A percentile compares a stretch with the other conserved stretches of the same genome.
phyloP scores from a whole-genome alignment of 1,139 yeast genomes.

The Protomyces pachydermus region DNA sequence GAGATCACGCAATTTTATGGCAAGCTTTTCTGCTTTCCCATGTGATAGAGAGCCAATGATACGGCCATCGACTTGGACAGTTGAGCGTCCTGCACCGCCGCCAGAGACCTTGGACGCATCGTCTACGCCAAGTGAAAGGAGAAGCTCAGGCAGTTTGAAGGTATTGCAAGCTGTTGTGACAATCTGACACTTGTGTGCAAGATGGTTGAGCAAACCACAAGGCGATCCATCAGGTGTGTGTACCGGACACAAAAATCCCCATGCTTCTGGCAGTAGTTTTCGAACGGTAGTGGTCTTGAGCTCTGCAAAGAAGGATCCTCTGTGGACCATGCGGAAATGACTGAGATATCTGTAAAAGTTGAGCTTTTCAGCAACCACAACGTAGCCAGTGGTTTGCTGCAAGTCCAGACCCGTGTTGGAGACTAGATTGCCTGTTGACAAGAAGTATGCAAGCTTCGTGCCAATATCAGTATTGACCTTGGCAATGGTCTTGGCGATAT shows the following conservation, averaged over 20 bases:
- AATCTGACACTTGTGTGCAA: constrained; percentile 88
- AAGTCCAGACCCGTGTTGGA: constrained; percentile 95
- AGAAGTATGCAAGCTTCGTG: constrained; percentile 83
- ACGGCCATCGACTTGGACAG: constrained; percentile 90
- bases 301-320: constrained; percentile 99
- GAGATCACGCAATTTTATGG: constrained; percentile 89
- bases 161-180: constrained; percentile 70
- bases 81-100: constrained; percentile 71
- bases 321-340: constrained; percentile 98
- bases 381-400: constrained; percentile 96
- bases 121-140: constrained; percentile 70
- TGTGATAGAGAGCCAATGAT: constrained; percentile 94
- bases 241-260: constrained; percentile 97
- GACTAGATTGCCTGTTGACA: constrained; percentile 94
- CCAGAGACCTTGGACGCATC: constrained; percentile 44
- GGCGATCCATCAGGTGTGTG: constrained; percentile 99
- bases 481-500: constrained; percentile 70
- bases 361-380: constrained; percentile 97
- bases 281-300: constrained; percentile 96
- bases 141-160: constrained; percentile 57
- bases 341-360: constrained; percentile 94
- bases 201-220: constrained; percentile 94
- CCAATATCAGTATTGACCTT: constrained; percentile 92
- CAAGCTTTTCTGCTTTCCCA: constrained; percentile 75
- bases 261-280: constrained; percentile 91